Base-by-base conservation (phyloP, 1,284 basidiomycete species). In the Mycena citricolor region DNA sequence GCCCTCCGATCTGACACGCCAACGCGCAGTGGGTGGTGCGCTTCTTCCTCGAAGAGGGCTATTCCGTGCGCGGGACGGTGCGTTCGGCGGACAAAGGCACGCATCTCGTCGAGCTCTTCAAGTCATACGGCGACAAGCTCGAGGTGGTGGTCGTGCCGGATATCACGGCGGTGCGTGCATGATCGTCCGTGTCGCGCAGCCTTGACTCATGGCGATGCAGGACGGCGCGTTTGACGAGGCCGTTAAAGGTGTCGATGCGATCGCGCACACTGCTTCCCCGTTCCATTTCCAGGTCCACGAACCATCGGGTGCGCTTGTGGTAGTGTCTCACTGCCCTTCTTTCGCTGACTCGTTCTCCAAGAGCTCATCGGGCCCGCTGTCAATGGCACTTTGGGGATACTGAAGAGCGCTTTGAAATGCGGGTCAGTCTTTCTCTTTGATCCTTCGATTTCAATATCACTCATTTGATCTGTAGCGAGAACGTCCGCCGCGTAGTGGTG, bases 401-500 rank as follows among this genome's bases (percentile, higher is more conserved):
- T 75, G 14, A 52, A 63, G 23, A 69, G 67, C 44, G 62, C 63
- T 4, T 25, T 62, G 2, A 64, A 65, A 39, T 44, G 60, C 35
- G 67, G 61, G 68, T 64, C 47, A 16, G 61, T 47, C 8, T n/a
- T n/a, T n/a, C n/a, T n/a, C n/a, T n/a, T n/a, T n/a, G n/a, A n/a
- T n/a, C n/a, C n/a, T n/a, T n/a, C n/a, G n/a, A n/a, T n/a, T n/a
- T n/a, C n/a, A n/a, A n/a, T n/a, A n/a, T n/a, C n/a, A n/a, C 33
- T 26, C 16, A n/a, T n/a, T n/a, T n/a, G n/a, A n/a, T n/a, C n/a
- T n/a, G n/a, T 29, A 31, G 23, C 22, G 21, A 8, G 16, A 21
- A 17, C 21, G 68, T 88, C 43, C 74, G 79, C 59, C 77, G 87
- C 3, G 68, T 91, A 26, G 79, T 90, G 36, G 64, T 90, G 47